Evolutionary conservation across 2,329 filamentous ascomycete genomes (phyloP).

Genomic region (Lecanicillium sp.): DNA sequence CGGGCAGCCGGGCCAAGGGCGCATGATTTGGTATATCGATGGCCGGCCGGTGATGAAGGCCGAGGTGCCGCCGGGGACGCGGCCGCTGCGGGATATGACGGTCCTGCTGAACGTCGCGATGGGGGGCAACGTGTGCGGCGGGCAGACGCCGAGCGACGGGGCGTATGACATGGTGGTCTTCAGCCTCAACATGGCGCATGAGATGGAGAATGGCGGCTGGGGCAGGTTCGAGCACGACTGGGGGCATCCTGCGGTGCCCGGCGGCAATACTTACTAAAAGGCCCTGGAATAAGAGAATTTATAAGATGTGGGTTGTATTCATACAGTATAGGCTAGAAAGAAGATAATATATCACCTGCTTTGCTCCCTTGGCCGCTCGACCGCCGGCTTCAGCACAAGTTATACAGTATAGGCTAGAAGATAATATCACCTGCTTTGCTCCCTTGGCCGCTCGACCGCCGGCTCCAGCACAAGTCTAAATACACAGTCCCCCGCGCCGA

Average conservation of each 20-base stretch:
- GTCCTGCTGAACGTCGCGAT: constrained; percentile 57
- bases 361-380: neutral
- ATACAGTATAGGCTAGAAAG: neutral
- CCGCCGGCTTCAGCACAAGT: neutral
- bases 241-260: constrained; percentile 23
- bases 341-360: neutral
- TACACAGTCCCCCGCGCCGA: neutral
- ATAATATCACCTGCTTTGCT: neutral
- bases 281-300: neutral
- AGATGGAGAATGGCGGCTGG: constrained; percentile 49
- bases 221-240: constrained; percentile 47
- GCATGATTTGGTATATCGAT: constrained; percentile 55
- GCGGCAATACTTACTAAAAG: constrained; percentile 29
- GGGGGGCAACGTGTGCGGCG: constrained; percentile 53
- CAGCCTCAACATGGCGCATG: constrained; percentile 45
- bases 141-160: constrained; percentile 44
- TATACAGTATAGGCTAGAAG: neutral
- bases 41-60: constrained; percentile 52
- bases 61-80: constrained; percentile 43
- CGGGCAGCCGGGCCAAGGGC: constrained; percentile 36
- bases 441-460: neutral
- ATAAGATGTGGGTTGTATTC: neutral
- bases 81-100: constrained; percentile 49
- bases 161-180: constrained; percentile 52
- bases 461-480: constrained; percentile 2